Base-by-base conservation (phyloP, 805 yeast species). In the Candida caryicola region DNA sequence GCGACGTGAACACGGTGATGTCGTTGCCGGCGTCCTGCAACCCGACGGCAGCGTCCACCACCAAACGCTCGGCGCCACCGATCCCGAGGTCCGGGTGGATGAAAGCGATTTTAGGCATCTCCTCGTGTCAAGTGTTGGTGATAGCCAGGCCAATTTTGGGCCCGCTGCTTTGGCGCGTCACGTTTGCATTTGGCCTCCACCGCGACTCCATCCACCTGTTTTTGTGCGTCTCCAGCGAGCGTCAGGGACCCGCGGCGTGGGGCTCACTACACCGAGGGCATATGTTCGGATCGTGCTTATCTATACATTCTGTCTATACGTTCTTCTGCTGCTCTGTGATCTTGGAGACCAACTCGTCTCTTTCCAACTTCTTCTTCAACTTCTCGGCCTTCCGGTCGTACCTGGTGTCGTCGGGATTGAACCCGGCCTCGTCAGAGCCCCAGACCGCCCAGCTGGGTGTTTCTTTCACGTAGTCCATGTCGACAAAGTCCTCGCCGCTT, bases 41-140 rank as follows among this genome's bases (percentile, higher is more conserved):
- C 0, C 96, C 95, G 3, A 88, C 68, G 0, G 98, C 99, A 2
- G 95, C 89, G 62, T 93, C 99, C 1, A 93, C 96, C 2, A 93
- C 89, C n/a, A 95, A 72, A 42, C 99, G 72, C 57, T 93, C 99
- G 1, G 99, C 99, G 3, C 99, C 99, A 4, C 85, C 99, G 40
- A 91, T 91, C 0, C 99, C 99, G 37, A 93, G 66, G 63, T 93
- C 99, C 0, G 99, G 99, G 56, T 93, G 99, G 4, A 93, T 64
- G 51, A 93, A 86, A 1, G 96, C 96, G 25, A 91, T 73, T 43
- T 71, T 79, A 16, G 34, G 16, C 30, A 32, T 31, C 9, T 73
- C 9, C 8, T n/a, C n/a, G n/a, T n/a, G n/a, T n/a, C n/a, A n/a
- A n/a, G n/a, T n/a, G n/a, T n/a, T n/a, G n/a, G n/a, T n/a, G n/a